Percentiles rank a stretch among this genome's conserved stretches.
Conservation (phyloP, 1,284 basidiomycete species). For the Cryptococcus deneoformans region DNA sequence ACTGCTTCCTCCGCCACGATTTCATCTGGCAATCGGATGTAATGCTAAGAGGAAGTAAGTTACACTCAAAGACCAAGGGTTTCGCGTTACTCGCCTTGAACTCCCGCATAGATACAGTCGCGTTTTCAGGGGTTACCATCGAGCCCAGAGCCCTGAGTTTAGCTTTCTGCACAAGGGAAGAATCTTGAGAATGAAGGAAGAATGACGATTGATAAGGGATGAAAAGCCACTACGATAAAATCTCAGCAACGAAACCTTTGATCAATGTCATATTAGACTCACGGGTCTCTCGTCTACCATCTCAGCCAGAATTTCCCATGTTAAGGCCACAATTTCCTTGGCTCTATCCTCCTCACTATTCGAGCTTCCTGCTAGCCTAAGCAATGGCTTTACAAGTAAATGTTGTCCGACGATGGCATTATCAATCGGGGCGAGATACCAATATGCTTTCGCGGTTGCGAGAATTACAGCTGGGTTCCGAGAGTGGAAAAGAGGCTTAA, state of each 20-base stretch:
- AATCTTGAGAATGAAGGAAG: conserved; percentile 66
- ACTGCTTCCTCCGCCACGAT: conserved; percentile 68
- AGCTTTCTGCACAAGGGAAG: conserved; percentile 61
- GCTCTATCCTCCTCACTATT: conserved; percentile 27
- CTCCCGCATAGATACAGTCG: conserved; percentile 68
- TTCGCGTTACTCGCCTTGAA: conserved; percentile 56
- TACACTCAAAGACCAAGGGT: conserved; percentile 47
- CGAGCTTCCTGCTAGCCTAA: conserved; percentile 39
- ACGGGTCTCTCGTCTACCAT: conserved; percentile 65
- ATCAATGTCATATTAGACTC: conserved; percentile 33
- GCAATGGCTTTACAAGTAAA: conserved; percentile 36
- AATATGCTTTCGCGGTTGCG: conserved; percentile 67
- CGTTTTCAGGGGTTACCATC: conserved; percentile 64
- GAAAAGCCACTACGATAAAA: conserved; percentile 57
- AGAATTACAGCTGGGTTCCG: conserved; percentile 82
- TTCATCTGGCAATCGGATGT: conserved; percentile 69
- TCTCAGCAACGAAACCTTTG: conserved; percentile 3
- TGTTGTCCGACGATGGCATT: conserved; percentile 36
- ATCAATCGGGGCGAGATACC: conserved; percentile 63
- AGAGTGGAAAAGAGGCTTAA: conserved; percentile 75
- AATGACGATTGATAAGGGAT: conserved; percentile 62
- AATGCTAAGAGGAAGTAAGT: conserved; percentile 58
- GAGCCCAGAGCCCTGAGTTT: conserved; percentile 71
- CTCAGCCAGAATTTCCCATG: conserved; percentile 65
- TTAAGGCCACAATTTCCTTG: conserved; percentile 67